Conservation (phyloP, 805 yeast genomes). For the Candida alai region DNA sequence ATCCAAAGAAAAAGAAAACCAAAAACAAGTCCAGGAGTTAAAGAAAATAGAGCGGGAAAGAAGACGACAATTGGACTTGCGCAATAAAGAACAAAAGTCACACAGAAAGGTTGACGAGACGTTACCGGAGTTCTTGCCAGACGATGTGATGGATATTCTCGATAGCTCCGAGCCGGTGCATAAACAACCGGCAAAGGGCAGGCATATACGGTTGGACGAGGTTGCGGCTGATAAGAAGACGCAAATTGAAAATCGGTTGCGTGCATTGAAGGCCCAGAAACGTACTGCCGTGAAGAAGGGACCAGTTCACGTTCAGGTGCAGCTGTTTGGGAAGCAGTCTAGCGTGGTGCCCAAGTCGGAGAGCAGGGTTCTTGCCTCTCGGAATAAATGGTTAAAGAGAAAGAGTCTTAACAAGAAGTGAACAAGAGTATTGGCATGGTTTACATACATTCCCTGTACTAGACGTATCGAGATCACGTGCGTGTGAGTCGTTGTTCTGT, state of each 20-base stretch:
- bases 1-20: slow-evolving; percentile 19
- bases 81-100: slow-evolving; percentile 34
- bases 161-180: slow-evolving; percentile 1
- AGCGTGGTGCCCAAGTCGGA: slow-evolving; percentile 37
- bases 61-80: slow-evolving; percentile 31
- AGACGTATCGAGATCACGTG: too few species aligned
- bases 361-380: slow-evolving; percentile 24
- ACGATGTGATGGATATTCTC: slow-evolving; percentile 24
- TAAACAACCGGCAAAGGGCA: slow-evolving; percentile 13
- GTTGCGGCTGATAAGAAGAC: slow-evolving; percentile 29
- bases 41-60: slow-evolving; percentile 29
- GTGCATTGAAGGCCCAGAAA: slow-evolving; percentile 16
- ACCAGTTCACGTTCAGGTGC: slow-evolving; percentile 38
- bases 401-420: slow-evolving; percentile 33
- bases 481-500: too few species aligned
- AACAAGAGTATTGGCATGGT: too few species aligned
- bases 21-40: slow-evolving; percentile 19
- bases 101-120: slow-evolving; percentile 18
- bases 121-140: slow-evolving; percentile 42
- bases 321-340: slow-evolving; percentile 17
- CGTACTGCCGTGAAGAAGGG: slow-evolving; percentile 32
- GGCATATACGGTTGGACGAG: slow-evolving; percentile 31
- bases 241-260: slow-evolving; percentile 29
- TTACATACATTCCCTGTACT: too few species aligned
- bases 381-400: slow-evolving; percentile 39